Evolutionary conservation across 1,284 basidiomycete species (phyloP).

Genomic region (Microbotryum saponariae): DNA sequence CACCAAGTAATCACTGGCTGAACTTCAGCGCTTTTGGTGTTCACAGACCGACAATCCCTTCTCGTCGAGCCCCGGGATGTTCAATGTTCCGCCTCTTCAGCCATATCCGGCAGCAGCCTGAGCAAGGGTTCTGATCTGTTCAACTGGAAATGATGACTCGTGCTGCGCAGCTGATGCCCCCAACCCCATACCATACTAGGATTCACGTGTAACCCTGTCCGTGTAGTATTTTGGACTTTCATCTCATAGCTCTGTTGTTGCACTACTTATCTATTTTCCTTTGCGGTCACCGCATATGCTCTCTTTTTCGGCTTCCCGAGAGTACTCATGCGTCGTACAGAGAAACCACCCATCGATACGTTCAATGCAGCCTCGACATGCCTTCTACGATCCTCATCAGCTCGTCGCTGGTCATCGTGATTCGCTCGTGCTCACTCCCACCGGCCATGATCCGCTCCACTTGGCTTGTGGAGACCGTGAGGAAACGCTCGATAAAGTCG

Average conservation of each 20-base stretch:
- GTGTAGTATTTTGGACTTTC: too few relatives aligned
- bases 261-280: too few relatives aligned
- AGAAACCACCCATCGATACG: too few relatives aligned
- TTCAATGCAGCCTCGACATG: conserved; percentile 29
- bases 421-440: conserved; percentile 25
- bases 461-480: conserved; percentile 15
- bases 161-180: too few relatives aligned
- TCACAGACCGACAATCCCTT: conserved; percentile 25
- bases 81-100: conserved; percentile 1
- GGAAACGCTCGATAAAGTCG: conserved; percentile 51
- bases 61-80: conserved; percentile 20
- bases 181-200: too few relatives aligned
- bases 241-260: too few relatives aligned
- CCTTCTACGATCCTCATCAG: conserved; percentile 29
- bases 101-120: conserved; percentile 3
- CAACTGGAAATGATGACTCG: conserved; percentile 10
- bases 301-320: too few relatives aligned
- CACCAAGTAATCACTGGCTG: neutral
- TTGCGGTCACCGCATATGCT: too few relatives aligned
- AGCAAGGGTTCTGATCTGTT: conserved; percentile 4
- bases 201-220: too few relatives aligned
- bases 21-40: neutral
- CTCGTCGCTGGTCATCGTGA: conserved; percentile 14
- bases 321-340: too few relatives aligned
- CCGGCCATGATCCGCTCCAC: conserved; percentile 29